Evolutionary conservation across 164 flowering plant species (phyloP).

Genomic region (Vitis rupestris): DNA sequence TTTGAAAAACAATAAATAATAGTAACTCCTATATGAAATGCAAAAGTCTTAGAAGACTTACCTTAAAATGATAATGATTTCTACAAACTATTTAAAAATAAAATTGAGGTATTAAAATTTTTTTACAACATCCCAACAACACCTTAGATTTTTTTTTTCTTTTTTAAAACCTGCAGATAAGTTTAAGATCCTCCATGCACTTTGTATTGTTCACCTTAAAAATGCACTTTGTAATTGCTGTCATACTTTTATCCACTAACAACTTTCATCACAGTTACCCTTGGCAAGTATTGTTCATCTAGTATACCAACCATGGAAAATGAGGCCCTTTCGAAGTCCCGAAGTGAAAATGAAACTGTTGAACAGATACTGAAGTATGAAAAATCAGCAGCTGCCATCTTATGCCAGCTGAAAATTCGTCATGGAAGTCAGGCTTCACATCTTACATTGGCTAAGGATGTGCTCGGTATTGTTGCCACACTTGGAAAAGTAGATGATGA

Average conservation of each 20-base stretch:
- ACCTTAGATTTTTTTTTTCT: too few relatives aligned
- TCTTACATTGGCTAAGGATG: conserved; percentile 48
- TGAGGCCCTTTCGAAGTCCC: conserved; percentile 25
- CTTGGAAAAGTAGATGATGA: conserved; percentile 76
- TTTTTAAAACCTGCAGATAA: too few relatives aligned
- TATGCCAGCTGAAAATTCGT: conserved; percentile 50
- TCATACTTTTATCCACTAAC: conserved; percentile 1
- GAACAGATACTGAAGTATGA: conserved; percentile 56
- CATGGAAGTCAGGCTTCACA: conserved; percentile 44
- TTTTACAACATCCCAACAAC: too few relatives aligned
- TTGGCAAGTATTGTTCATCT: conserved; percentile 55
- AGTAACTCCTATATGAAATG: too few relatives aligned
- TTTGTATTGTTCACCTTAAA: not conserved
- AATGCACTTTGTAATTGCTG: not conserved
- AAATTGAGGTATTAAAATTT: too few relatives aligned
- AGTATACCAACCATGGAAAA: conserved; percentile 17
- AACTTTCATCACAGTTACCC: conserved; percentile 38
- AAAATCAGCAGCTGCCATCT: conserved; percentile 73
- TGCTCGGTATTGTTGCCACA: conserved; percentile 76
- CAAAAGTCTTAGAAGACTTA: too few relatives aligned
- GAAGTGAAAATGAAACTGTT: conserved; percentile 45
- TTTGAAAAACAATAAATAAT: too few relatives aligned
- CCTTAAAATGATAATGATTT: too few relatives aligned
- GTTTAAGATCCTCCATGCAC: too few relatives aligned
- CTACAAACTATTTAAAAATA: too few relatives aligned